Base-by-base conservation (phyloP, 2,329 filamentous ascomycete species). In the Paecilomyces fulvus region DNA sequence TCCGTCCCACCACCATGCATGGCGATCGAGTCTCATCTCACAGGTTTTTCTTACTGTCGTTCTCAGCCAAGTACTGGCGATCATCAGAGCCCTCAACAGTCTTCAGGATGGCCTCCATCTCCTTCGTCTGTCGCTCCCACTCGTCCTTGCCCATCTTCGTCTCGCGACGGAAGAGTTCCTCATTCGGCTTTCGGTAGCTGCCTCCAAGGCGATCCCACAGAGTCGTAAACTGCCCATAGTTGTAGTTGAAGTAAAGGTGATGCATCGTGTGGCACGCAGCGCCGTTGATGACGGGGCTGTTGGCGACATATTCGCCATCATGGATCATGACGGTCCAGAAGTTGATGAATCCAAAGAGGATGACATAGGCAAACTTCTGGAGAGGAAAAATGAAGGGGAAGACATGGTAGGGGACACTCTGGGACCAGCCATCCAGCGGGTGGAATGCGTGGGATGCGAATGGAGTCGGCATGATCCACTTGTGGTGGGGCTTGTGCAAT, bases 391-490 rank as follows among this genome's bases (percentile, higher is more conserved):
- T 72, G 75, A 96, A 90, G 3, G 92, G 90, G 77, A 92, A 96
- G 63, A 96, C 65, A 76, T 97, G 92, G 77, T 97, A 97, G 0
- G 92, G 92, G 51, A 95, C 71, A 59, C 88, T 89, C 78, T 97
- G 92, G 10, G 85, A 82, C 75, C 87, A 96, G 68, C 92, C 92
- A 69, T 97, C 92, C 54, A 96, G 72, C 0, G 92, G 92, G 78
- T 97, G 91, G 82, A 97, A 97, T 57, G 92, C 92, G 70, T 96
- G 89, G 64, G 87, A 91, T 48, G 92, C 92, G 72, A 84, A 96
- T 0, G 92, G 92, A 2, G 90, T 95, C 2, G 92, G 92, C 90
- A 96, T 95, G 75, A 97, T 96, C 92, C 92, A 97, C 79, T 96
- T 96, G 85, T 97, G 92, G 76, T 97, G 92, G 63, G 91, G 87